phyloP scores from a whole-genome alignment of 495 filamentous ascomycete species.

The Tuber borchii region DNA sequence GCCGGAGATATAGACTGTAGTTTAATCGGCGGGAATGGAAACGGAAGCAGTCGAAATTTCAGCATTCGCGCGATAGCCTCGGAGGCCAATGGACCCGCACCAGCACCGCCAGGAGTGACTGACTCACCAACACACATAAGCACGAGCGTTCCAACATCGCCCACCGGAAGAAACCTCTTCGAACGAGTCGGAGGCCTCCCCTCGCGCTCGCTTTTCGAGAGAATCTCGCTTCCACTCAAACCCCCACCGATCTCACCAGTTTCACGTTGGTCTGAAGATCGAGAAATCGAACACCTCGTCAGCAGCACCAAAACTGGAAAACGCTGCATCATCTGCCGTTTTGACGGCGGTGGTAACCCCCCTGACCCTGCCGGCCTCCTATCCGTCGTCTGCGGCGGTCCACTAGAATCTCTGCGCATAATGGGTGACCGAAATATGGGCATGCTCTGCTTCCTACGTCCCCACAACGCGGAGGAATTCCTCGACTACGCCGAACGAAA shows the following conservation, averaged over 20 bases:
- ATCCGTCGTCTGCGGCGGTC: constrained; percentile 23
- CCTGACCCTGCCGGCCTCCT: constrained; percentile 27
- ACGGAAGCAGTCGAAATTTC: constrained; percentile 10
- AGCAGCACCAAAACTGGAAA: constrained; percentile 1
- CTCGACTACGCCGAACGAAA: constrained; percentile 14
- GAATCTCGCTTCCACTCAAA: constrained; percentile 13
- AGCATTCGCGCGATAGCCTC: constrained; percentile 26
- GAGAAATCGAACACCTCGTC: constrained; percentile 24
- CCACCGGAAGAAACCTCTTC: background rate
- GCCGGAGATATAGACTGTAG: background rate
- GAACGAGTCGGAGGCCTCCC: background rate
- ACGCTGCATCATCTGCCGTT: constrained; percentile 29
- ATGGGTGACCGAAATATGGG: constrained; percentile 21
- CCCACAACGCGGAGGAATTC: constrained; percentile 20
- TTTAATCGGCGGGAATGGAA: background rate
- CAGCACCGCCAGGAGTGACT: background rate
- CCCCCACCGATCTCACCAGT: constrained; percentile 12
- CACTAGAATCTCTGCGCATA: constrained; percentile 26
- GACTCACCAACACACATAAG: background rate
- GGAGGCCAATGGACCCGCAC: background rate
- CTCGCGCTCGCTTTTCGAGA: constrained; percentile 29
- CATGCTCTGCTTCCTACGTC: constrained; percentile 30
- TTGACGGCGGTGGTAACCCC: constrained; percentile 8
- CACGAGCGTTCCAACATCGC: background rate
- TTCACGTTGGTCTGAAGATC: constrained; percentile 25